A percentile compares a stretch with the other conserved stretches of the same genome.
phyloP scores from a whole-genome alignment of 208 protist species.

The Acanthamoeba sp. region DNA sequence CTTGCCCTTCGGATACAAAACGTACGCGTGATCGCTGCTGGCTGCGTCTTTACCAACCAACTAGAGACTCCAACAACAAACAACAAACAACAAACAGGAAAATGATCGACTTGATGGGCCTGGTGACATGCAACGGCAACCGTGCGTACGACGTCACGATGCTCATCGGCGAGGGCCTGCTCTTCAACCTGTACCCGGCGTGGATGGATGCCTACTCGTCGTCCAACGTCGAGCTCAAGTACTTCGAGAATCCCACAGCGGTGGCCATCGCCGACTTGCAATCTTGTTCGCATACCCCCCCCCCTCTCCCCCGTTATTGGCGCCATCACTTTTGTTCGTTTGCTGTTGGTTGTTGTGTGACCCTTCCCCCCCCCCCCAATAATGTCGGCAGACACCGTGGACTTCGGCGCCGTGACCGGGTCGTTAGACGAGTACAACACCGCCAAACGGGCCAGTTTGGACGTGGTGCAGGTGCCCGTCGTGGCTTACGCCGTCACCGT shows the following conservation, averaged over 20 bases:
- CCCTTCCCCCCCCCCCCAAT: too few relatives aligned
- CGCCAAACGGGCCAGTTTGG: background rate
- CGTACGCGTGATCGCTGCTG: too few relatives aligned
- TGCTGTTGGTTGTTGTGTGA: background rate
- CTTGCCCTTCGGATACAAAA: background rate
- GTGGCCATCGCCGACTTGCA: background rate
- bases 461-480: background rate
- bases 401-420: background rate
- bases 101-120: background rate
- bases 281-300: background rate
- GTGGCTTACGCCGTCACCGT: background rate
- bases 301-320: background rate
- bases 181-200: constrained; percentile 5
- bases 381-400: background rate
- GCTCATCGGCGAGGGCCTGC: constrained; percentile 17
- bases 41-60: too few relatives aligned
- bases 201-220: constrained; percentile 24
- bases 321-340: background rate
- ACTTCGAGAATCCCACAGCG: background rate
- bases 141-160: background rate
- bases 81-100: background rate
- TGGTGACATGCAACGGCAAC: background rate
- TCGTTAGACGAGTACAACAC: background rate
- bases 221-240: background rate
- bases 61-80: background rate